Evolutionary conservation across 345 rosid species (phyloP).

Genomic region (Capsella bursapastoris): DNA sequence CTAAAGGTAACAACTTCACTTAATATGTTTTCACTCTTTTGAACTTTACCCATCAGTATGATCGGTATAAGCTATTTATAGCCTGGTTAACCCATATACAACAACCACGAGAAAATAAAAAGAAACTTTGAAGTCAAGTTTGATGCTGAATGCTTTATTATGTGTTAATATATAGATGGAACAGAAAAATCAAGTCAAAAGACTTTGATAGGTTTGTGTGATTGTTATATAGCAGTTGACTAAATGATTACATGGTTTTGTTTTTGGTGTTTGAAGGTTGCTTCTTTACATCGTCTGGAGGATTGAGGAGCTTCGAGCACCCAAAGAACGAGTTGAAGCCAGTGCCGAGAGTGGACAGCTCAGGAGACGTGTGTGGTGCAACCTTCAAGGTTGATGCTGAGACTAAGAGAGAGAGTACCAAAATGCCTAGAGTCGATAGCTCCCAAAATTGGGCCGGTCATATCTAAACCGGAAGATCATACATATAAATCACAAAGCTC

Average conservation of each 20-base stretch:
- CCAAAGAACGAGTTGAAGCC: constrained; percentile 89
- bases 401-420: constrained; percentile 61
- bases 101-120: too few species aligned
- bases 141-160: too few species aligned
- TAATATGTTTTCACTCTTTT: not conserved
- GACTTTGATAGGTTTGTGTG: constrained; percentile 11
- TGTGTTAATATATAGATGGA: too few species aligned
- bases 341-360: constrained; percentile 90
- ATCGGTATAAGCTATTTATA: not conserved
- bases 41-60: not conserved
- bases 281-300: constrained; percentile 89
- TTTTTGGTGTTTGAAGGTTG: constrained; percentile 60
- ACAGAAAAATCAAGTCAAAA: too few species aligned
- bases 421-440: constrained; percentile 93
- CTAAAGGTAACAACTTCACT: constrained; percentile 64
- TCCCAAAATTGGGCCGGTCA: constrained; percentile 83
- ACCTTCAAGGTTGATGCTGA: constrained; percentile 78
- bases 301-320: constrained; percentile 90
- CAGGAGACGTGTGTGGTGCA: constrained; percentile 84
- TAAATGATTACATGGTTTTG: not conserved
- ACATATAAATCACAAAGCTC: not conserved
- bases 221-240: not conserved
- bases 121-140: too few species aligned
- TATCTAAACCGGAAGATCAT: constrained; percentile 37
- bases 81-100: not conserved